A percentile compares a stretch with the other conserved stretches of the same genome.
Evolutionary conservation across 2,329 filamentous ascomycete species (phyloP).

Genomic region (Aspergillus aculeatinus): DNA sequence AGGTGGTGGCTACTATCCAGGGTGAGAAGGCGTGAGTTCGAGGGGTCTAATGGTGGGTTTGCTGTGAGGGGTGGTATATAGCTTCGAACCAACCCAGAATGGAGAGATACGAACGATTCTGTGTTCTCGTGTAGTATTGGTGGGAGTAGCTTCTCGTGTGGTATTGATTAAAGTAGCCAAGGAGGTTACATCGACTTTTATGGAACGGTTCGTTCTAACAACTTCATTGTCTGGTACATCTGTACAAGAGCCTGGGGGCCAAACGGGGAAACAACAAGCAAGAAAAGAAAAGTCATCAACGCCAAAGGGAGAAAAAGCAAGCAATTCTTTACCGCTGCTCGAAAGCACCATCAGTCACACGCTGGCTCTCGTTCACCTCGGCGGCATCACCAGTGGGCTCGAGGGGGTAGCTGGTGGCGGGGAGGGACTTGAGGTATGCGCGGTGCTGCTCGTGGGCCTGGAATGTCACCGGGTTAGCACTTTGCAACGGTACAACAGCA

Average conservation of each 20-base stretch:
- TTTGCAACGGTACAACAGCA: background rate
- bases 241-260: slow-evolving; percentile 35
- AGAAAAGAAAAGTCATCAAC: slow-evolving; percentile 33
- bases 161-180: background rate
- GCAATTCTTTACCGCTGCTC: slow-evolving; percentile 57
- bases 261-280: slow-evolving; percentile 22
- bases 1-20: slow-evolving; percentile 89
- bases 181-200: background rate
- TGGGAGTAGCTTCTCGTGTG: background rate
- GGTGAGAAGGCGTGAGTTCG: slow-evolving; percentile 63
- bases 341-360: slow-evolving; percentile 58
- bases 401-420: slow-evolving; percentile 78
- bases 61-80: background rate
- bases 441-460: slow-evolving; percentile 90
- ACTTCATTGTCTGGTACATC: slow-evolving; percentile 36
- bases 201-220: slow-evolving; percentile 14
- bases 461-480: background rate
- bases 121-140: background rate
- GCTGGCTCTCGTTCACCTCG: slow-evolving; percentile 59
- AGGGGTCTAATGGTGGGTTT: background rate
- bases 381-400: slow-evolving; percentile 59
- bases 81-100: background rate
- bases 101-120: background rate
- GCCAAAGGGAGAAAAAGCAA: slow-evolving; percentile 31
- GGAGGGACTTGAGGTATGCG: slow-evolving; percentile 77